Conservation (phyloP, 2,329 filamentous ascomycete genomes). For the Hymenoscyphus linearis region DNA sequence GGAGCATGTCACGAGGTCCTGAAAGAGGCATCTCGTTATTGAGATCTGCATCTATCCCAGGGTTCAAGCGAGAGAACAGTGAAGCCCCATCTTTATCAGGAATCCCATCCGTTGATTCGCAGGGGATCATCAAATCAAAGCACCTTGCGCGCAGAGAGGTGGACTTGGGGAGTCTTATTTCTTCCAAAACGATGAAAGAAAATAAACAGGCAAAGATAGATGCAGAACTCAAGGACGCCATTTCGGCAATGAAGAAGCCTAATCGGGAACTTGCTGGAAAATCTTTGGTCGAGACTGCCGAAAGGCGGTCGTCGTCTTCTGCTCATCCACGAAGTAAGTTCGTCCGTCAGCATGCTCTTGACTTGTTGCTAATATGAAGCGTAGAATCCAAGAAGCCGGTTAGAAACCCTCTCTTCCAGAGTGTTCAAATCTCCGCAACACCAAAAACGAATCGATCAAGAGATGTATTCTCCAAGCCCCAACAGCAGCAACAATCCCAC, state of each 20-base stretch:
- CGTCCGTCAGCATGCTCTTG: conserved; percentile 8
- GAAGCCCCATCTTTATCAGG: conserved; percentile 50
- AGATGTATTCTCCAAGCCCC: conserved; percentile 20
- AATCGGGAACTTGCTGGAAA: conserved; percentile 67
- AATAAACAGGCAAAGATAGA: conserved; percentile 63
- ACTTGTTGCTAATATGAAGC: conserved; percentile 29
- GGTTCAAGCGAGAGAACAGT: conserved; percentile 64
- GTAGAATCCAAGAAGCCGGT: conserved; percentile 49
- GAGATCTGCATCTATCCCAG: conserved; percentile 60
- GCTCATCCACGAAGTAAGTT: conserved; percentile 45
- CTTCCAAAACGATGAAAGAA: conserved; percentile 50
- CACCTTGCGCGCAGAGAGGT: conserved; percentile 47
- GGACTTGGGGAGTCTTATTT: conserved; percentile 47
- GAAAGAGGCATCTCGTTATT: conserved; percentile 57
- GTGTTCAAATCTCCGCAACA: conserved; percentile 32
- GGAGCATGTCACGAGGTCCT: conserved; percentile 52
- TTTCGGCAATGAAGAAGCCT: conserved; percentile 67
- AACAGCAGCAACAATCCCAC: conserved; percentile 9
- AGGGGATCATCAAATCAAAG: conserved; percentile 36
- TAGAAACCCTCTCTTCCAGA: conserved; percentile 32
- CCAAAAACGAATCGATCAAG: conserved; percentile 29
- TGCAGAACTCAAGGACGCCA: conserved; percentile 67
- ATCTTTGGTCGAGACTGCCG: conserved; percentile 60
- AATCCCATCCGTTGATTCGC: conserved; percentile 41
- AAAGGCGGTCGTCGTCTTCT: conserved; percentile 49